These are phyloP conservation scores for Magnolia kwangsiensis DNA, from an alignment of 164 flowering plant genomes.

Conservation along the genomic window DNA sequence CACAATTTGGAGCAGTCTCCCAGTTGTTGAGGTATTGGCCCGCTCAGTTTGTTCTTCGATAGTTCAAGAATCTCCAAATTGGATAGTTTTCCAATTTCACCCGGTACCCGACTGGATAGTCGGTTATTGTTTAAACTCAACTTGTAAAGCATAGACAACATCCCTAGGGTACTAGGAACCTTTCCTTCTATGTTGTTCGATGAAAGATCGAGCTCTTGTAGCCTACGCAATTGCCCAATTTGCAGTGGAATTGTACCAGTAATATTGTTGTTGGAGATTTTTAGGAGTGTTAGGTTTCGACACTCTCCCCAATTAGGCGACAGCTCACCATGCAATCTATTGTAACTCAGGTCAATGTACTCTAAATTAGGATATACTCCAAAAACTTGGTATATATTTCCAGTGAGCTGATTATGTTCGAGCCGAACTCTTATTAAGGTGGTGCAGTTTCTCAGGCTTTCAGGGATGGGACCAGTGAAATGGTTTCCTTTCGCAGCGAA, in stretches of 20 bases:
- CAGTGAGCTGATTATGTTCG: conserved; percentile 43
- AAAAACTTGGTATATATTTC: conserved; percentile 29
- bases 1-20: not conserved
- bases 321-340: conserved; percentile 30
- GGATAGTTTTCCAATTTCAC: conserved; percentile 1
- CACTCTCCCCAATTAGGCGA: conserved; percentile 36
- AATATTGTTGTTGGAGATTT: conserved; percentile 26
- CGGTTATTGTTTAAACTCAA: not conserved
- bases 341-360: conserved; percentile 25
- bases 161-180: conserved; percentile 36
- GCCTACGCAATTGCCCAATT: conserved; percentile 23
- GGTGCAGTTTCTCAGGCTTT: conserved; percentile 2
- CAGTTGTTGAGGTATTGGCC: not conserved
- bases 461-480: conserved; percentile 54
- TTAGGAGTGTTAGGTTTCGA: conserved; percentile 20
- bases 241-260: conserved; percentile 38
- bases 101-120: not conserved
- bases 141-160: conserved; percentile 16
- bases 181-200: conserved; percentile 40
- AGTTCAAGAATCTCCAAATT: not conserved
- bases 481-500: conserved; percentile 41
- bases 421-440: conserved; percentile 39
- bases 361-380: conserved; percentile 29
- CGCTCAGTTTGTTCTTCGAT: not conserved
- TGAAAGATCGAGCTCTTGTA: conserved; percentile 21